Percentiles rank a stretch among this genome's conserved stretches.
phyloP scores from a whole-genome alignment of 2,329 filamentous ascomycete genomes.

The Hymenotorrendiella dingleyae region DNA sequence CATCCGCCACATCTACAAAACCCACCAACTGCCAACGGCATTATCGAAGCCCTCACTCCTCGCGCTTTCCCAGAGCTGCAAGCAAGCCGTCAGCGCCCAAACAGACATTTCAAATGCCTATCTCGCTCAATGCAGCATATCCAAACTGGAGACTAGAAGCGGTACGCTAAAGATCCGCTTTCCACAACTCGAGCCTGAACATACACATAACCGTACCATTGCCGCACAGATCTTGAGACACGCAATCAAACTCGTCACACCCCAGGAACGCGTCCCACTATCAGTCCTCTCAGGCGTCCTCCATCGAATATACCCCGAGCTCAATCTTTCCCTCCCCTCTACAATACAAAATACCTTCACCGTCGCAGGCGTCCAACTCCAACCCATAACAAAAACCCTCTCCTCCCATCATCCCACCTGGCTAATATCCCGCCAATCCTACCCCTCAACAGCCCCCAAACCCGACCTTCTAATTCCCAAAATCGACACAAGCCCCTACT shows the following conservation, averaged over 20 bases:
- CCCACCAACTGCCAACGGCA: slow-evolving; percentile 60
- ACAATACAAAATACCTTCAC: slow-evolving; percentile 12
- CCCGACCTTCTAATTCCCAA: slow-evolving; percentile 30
- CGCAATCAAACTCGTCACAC: slow-evolving; percentile 43
- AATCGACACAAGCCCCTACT: slow-evolving; percentile 5
- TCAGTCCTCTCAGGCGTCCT: slow-evolving; percentile 37
- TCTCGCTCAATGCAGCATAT: slow-evolving; percentile 42
- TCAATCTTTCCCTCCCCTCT: too few species aligned
- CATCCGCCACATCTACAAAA: slow-evolving; percentile 58
- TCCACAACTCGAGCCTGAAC: slow-evolving; percentile 7
- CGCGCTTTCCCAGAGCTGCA: slow-evolving; percentile 48
- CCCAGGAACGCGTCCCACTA: slow-evolving; percentile 38
- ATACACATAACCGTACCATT: slow-evolving; percentile 17
- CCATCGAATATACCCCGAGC: slow-evolving; percentile 35
- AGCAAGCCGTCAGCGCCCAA: slow-evolving; percentile 37
- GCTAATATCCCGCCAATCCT: slow-evolving; percentile 24
- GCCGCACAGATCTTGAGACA: slow-evolving; percentile 41
- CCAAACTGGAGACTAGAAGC: slow-evolving; percentile 23
- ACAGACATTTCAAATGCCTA: slow-evolving; percentile 49
- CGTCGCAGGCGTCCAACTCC: slow-evolving; percentile 20
- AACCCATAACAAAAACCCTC: slow-evolving; percentile 3
- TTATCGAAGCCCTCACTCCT: slow-evolving; percentile 62
- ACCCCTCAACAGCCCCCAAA: slow-evolving; percentile 35
- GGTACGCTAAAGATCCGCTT: slow-evolving; percentile 30
- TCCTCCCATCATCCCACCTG: slow-evolving; percentile 5